These are phyloP conservation scores for Plasmopara muralis DNA, from an alignment of 352 stramenopile genomes.

Conservation along the genomic window DNA sequence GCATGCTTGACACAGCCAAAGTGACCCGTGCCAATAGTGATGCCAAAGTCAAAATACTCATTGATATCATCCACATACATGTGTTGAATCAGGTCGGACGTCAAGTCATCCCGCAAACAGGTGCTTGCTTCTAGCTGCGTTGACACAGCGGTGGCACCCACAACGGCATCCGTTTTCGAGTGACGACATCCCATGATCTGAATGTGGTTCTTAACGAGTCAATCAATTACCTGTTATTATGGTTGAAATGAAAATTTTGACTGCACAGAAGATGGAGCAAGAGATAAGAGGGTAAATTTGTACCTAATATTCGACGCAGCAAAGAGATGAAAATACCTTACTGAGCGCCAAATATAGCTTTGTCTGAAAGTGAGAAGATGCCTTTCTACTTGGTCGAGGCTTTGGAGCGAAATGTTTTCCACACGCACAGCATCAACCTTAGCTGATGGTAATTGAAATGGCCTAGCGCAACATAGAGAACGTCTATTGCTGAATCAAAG, in stretches of 20 bases:
- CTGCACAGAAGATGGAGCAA: constrained; percentile 8
- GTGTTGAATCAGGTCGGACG: constrained; percentile 71
- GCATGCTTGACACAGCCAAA: constrained; percentile 67
- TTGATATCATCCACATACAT: constrained; percentile 61
- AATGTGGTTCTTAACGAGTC: not conserved
- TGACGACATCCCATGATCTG: constrained; percentile 51
- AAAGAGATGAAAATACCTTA: constrained; percentile 13
- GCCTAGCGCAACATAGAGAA: too few relatives aligned
- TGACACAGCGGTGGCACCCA: constrained; percentile 25
- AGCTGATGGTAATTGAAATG: too few relatives aligned
- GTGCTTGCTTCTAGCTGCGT: constrained; percentile 12
- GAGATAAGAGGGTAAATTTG: not conserved
- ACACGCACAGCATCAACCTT: too few relatives aligned
- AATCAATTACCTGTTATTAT: not conserved
- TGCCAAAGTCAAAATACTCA: constrained; percentile 55
- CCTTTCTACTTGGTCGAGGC: too few relatives aligned
- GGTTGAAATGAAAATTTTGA: constrained; percentile 11
- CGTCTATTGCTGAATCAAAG: too few relatives aligned
- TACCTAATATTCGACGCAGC: not conserved
- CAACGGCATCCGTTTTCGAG: constrained; percentile 41
- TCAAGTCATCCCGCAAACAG: constrained; percentile 61
- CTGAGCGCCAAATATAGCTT: constrained; percentile 3
- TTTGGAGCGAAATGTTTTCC: too few relatives aligned
- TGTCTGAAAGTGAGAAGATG: not conserved
- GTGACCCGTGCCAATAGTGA: constrained; percentile 60